Base-by-base conservation (phyloP, 2,329 filamentous ascomycete genomes). In the Fonsecaea nubica region DNA sequence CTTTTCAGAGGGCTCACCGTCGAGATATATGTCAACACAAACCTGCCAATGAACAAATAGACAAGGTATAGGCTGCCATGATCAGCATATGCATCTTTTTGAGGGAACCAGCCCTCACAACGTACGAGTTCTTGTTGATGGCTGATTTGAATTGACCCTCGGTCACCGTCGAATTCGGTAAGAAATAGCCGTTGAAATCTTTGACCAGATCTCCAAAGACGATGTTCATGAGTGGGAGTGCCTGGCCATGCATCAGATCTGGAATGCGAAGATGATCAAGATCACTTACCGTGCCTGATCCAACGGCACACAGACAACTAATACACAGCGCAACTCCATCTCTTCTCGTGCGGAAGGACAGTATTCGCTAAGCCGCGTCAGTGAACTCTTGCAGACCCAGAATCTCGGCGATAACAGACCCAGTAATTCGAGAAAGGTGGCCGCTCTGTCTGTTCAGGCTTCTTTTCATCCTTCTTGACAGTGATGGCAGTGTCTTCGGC, bases 11-110 rank as follows among this genome's bases (percentile, higher is more conserved):
- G n/a, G 68, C 76, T 69, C 75, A 86, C 84, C 70, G 84, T 83
- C 66, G 85, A 84, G 18, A 85, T 72, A 67, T 87, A 88, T 0
- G 80, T 82, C n/a, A 87, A 75, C 3, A 78, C 70, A 45, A 87
- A 84, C 62, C 85, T 85, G 13, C 76, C 85, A 21, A 86, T 76
- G 67, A 88, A 87, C 1, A 89, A 77, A 71, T 87, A 87, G 13
- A 88, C 77, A 66, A 87, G 86, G 68, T 52, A 57, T 36, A 69
- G 65, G 6, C 85, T 86, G 32, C 6, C 18, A 18, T 30, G n/a
- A 10, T 21, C 50, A 42, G 45, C 45, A 18, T 21, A 35, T 40
- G 25, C 13, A 15, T 40, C 12, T 25, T 2, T 36, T 13, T 4
- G 30, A 15, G 8, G 52, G 4, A 32, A n/a, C 15, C 35, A 36